phyloP scores from a whole-genome alignment of 345 rosid genomes.

The Pugionium cornutum region DNA sequence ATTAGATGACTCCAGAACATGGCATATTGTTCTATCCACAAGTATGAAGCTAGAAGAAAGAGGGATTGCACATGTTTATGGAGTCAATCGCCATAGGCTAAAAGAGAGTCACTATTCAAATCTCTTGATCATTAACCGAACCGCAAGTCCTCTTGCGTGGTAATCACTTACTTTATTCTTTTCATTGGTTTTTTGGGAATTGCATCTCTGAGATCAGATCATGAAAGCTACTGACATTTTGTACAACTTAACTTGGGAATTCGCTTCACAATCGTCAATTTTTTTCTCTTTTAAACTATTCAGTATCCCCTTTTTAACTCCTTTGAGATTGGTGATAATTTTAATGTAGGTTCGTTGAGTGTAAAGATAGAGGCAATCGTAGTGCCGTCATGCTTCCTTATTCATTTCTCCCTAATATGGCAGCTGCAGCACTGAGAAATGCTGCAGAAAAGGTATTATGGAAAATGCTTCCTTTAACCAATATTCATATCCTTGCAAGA shows the following conservation, averaged over 20 bases:
- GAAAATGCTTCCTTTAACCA: conserved; percentile 18
- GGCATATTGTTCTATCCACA: conserved; percentile 73
- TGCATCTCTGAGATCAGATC: conserved; percentile 1
- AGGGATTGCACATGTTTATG: conserved; percentile 83
- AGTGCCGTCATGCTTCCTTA: conserved; percentile 72
- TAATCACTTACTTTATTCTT: conserved; percentile 34
- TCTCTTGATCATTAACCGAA: conserved; percentile 82
- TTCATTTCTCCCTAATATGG: conserved; percentile 91
- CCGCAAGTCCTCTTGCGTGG: conserved; percentile 97
- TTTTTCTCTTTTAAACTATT: neutral
- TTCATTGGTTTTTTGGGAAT: neutral
- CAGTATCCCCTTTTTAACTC: neutral
- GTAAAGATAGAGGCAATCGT: conserved; percentile 85
- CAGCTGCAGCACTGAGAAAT: conserved; percentile 61
- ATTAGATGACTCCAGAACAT: conserved; percentile 73
- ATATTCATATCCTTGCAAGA: neutral
- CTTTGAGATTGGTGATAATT: neutral
- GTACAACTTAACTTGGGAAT: conserved; percentile 4
- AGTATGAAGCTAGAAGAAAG: conserved; percentile 86
- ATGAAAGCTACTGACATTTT: neutral
- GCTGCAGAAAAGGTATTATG: conserved; percentile 67
- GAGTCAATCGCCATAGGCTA: conserved; percentile 59
- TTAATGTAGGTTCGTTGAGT: conserved; percentile 86
- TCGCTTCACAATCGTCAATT: neutral
- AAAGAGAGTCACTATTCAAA: conserved; percentile 63